Base-by-base conservation (phyloP, 2,329 filamentous ascomycete genomes). In the Pestalotiopsis sp. region DNA sequence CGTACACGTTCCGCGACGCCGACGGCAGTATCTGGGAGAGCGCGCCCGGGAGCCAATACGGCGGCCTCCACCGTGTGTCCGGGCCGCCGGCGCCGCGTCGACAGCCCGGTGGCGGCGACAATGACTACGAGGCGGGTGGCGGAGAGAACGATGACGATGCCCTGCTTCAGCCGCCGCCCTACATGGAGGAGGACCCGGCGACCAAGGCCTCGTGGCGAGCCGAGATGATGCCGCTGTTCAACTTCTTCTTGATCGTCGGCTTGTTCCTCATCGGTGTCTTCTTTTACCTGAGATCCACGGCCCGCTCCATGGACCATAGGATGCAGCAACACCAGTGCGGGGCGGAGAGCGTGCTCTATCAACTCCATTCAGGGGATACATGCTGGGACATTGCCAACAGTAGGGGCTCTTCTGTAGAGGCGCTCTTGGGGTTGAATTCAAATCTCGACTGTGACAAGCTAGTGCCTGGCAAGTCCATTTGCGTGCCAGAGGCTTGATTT, bases 161-260 rank as follows among this genome's bases (percentile, higher is more conserved):
- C 68, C 71, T 9, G 6, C 57, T 59, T 27, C 59, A 36, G n/a
- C 72, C 72, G 38, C 73, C 72, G 14, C 64, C 74, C 59, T 72
- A 72, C 11, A 25, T 39, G 17, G n/a, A 25, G 63, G 55, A n/a
- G 45, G 60, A 60, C 27, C 49, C 36, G 61, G 66, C 45, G 39
- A 70, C 45, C 14, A 20, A 75, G 52, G 77, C 79, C 39, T 84
- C 87, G 5, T 85, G 87, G 83, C 81, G 87, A 38, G 81, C 82
- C 41, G 84, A 86, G 69, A 79, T 86, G 78, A 83, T 81, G 79
- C 85, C 85, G n/a, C 79, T 90, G 71, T 80, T 90, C 73, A 88
- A 88, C 74, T 90, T 89, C 77, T 86, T 86, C 66, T 76, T 89
- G 69, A 76, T 90, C 45, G 80, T 88, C 66, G 79, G 86, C 3